A percentile compares a stretch with the other conserved stretches of the same genome.
Evolutionary conservation across 129 eudicot species (phyloP).

Genomic region (Ambrosia artemisiifolia): DNA sequence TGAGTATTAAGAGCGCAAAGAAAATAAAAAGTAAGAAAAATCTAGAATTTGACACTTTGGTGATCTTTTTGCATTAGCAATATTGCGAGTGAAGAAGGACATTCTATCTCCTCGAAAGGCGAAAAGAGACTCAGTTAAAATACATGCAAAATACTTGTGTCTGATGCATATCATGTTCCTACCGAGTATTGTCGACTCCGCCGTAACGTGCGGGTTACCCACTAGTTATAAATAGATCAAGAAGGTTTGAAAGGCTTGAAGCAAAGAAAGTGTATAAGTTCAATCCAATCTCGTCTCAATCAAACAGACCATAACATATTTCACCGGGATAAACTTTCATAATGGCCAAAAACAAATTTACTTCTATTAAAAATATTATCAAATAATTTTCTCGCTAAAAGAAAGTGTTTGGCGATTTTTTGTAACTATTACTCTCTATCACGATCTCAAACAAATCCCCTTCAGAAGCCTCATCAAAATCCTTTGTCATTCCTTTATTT

Average conservation of each 20-base stretch:
- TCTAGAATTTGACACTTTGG: too few species aligned
- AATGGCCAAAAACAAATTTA: slow-evolving; percentile 7
- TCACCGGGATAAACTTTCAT: neutral
- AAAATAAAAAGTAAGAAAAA: too few species aligned
- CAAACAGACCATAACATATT: neutral
- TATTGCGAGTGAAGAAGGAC: too few species aligned
- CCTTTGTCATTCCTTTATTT: slow-evolving; percentile 36
- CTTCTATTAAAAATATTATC: neutral
- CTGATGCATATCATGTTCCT: too few species aligned
- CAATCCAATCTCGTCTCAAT: neutral
- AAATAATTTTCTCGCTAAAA: neutral
- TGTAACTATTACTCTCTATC: slow-evolving; percentile 51
- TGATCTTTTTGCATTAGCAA: too few species aligned
- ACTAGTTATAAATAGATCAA: too few species aligned
- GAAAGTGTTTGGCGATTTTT: slow-evolving; percentile 47
- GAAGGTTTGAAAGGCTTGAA: neutral
- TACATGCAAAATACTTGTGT: too few species aligned
- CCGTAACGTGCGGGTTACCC: too few species aligned
- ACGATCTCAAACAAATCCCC: slow-evolving; percentile 80
- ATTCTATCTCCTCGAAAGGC: too few species aligned
- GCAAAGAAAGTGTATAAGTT: neutral
- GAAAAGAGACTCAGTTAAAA: too few species aligned
- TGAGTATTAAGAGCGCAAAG: too few species aligned
- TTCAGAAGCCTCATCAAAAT: slow-evolving; percentile 64
- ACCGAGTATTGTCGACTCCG: too few species aligned